phyloP scores from a whole-genome alignment of 2,329 filamentous ascomycete species.

The Microcyclospora pomicola region DNA sequence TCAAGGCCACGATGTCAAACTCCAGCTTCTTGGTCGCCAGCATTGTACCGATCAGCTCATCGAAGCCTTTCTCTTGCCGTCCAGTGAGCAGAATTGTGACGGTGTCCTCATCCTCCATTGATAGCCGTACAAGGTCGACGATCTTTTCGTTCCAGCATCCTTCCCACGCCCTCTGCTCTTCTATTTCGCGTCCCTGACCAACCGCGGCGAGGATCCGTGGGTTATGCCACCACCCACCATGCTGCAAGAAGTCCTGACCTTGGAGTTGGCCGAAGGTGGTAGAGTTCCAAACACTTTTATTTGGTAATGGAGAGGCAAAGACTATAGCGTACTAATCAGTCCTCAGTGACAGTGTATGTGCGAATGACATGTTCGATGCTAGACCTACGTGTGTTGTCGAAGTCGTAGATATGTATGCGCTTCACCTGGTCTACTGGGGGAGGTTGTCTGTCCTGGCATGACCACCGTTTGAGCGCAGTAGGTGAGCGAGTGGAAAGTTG shows the following conservation, averaged over 20 bases:
- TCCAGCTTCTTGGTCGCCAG: slow-evolving; percentile 60
- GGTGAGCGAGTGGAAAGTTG: slow-evolving; percentile 35
- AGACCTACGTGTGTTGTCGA: slow-evolving; percentile 77
- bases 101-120: slow-evolving; percentile 70
- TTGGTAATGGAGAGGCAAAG: slow-evolving; percentile 82
- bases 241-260: slow-evolving; percentile 59
- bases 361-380: background rate
- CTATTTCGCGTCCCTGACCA: slow-evolving; percentile 65
- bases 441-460: slow-evolving; percentile 56
- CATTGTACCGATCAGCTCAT: slow-evolving; percentile 70
- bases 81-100: slow-evolving; percentile 80
- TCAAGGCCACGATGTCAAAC: slow-evolving; percentile 80
- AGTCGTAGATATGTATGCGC: slow-evolving; percentile 86
- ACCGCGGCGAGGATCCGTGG: slow-evolving; percentile 71
- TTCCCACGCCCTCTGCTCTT: slow-evolving; percentile 73
- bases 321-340: slow-evolving; percentile 37
- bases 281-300: slow-evolving; percentile 72
- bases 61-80: slow-evolving; percentile 62
- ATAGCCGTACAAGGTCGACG: slow-evolving; percentile 60
- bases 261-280: slow-evolving; percentile 64
- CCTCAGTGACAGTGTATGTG: slow-evolving; percentile 7
- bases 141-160: slow-evolving; percentile 97
- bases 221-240: slow-evolving; percentile 92
- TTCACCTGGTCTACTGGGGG: slow-evolving; percentile 59
- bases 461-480: slow-evolving; percentile 74